Evolutionary conservation across 345 rosid species (phyloP).

Genomic region (Iberis pinnata): DNA sequence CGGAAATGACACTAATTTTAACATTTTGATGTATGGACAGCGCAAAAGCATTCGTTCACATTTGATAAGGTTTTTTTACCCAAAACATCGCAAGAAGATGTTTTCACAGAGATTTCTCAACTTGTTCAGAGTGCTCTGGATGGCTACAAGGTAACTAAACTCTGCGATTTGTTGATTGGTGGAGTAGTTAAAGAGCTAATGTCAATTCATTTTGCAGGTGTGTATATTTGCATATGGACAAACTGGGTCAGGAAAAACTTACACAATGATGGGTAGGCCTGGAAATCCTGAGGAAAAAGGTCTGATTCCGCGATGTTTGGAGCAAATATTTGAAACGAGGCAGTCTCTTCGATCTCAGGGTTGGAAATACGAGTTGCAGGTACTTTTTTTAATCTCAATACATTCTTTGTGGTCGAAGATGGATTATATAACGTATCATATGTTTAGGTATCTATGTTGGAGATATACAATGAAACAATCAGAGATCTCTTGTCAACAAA

Average conservation of each 20-base stretch:
- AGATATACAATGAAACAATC: conserved; percentile 88
- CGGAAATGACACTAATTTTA: neutral
- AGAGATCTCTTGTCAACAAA: conserved; percentile 72
- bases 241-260: conserved; percentile 95
- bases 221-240: conserved; percentile 98
- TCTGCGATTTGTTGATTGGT: neutral
- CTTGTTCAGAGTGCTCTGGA: conserved; percentile 99
- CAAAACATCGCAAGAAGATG: conserved; percentile 69
- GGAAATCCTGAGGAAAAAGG: conserved; percentile 67
- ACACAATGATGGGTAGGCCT: conserved; percentile 97
- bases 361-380: conserved; percentile 98
- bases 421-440: conserved; percentile 6
- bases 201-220: conserved; percentile 42
- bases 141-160: conserved; percentile 74
- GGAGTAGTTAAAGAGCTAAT: conserved; percentile 3
- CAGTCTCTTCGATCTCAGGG: conserved; percentile 83
- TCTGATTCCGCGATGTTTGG: conserved; percentile 77
- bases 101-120: conserved; percentile 86
- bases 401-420: neutral
- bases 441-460: conserved; percentile 88
- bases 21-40: conserved; percentile 32
- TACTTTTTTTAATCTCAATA: conserved; percentile 15
- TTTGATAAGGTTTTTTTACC: conserved; percentile 85
- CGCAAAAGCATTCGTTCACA: conserved; percentile 74
- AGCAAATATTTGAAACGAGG: conserved; percentile 86